Evolutionary conservation across 768 basidiomycete genomes (phyloP), one percentile per base, ranked within the genome.

Genomic region (Suillus occidentalis): DNA sequence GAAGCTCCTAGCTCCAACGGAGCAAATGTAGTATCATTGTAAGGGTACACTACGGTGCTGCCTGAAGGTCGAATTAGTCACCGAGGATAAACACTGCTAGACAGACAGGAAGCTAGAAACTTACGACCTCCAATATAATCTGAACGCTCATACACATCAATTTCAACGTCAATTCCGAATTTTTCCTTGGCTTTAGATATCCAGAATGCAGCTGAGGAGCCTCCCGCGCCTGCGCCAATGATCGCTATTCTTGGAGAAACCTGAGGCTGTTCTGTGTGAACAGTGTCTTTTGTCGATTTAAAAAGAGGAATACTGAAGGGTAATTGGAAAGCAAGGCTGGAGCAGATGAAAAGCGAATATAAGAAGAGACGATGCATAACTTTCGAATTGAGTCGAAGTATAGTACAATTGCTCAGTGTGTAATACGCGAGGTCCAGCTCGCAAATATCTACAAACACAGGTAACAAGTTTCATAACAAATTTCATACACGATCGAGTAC

Each of bases 191-290:
- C 91, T 72, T 90, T 90, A 22, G 85, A 84, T 61, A 96, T 88
- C 89, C 94, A 92, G 72, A 87, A 92, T 3, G 88, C 94, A 25
- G 94, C 91, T 31, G 92, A 90, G 18, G 86, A 87, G 10, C 95
- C 95, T 12, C 83, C 93, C 16, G 95, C 94, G 34, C 95, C 95
- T 0, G 95, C 95, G 20, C 95, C 95, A 62, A 97, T 86, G 71
- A 97, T 88, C 9, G 95, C 95, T 69, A 97, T 83, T 56, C 89
- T 79, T 53, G 88, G 85, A 0, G 80, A 60, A 63, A 61, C 65
- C 66, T 50, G 70, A 69, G 37, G 65, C 43, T 70, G 66, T 57
- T 72, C 70, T 25, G 34, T 57, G 31, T 69, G 4, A 43, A 68
- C 66, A 49, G 71, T 67, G 50, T 74, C 65, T 36, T 72, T 78